Base-by-base conservation (phyloP, 192 early-diverging fungal species). In the Coemansia sp. region DNA sequence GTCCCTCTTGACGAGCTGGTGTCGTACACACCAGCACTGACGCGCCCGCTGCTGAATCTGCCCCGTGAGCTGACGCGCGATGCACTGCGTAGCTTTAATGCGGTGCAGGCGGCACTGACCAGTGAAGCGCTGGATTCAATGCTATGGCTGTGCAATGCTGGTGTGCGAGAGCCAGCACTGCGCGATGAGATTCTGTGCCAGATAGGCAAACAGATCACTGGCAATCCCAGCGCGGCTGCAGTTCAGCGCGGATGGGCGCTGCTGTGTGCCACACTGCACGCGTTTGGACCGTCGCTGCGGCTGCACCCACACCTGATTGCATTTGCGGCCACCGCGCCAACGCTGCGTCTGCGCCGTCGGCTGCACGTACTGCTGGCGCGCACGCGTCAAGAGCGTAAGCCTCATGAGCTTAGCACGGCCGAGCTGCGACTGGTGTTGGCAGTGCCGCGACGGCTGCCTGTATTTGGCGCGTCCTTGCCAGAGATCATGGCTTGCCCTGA, bases 151-250 rank as follows among this genome's bases (percentile, higher is more conserved):
- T 75, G 93, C 38, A 85, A 89, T 63, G 78, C 75, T 17, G 94
- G 92, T 12, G 85, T 96, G 17, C 65, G 77, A n/a, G 64, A 78
- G 36, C 88, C 84, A 26, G 80, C 83, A 28, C 69, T 98, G 64
- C 82, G 93, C 30, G 96, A 98, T 64, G 96, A 98, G 66, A 90
- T 94, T 42, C 93, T 91, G 58, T 92, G 93, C 38, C 94, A 96
- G 81, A 65, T 96, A 18, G 92, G 90, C 79, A 94, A 94, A 68
- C 92, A 94, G 57, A 60, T 92, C 31, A 86, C 83, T 6, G 70
- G 85, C 15, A 92, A 94, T 51, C 92, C 92, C 11, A 77, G 69
- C 40, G 26, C 62, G 5, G 41, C 30, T 1, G 68, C 87, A 32
- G 80, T 84, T 16, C 80, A 81, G 70, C 83, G 88, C 53, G 95